Percentiles rank a stretch among this genome's conserved stretches.
Conservation (phyloP, 495 filamentous ascomycete species). For the Chaetomium cochliodes region DNA sequence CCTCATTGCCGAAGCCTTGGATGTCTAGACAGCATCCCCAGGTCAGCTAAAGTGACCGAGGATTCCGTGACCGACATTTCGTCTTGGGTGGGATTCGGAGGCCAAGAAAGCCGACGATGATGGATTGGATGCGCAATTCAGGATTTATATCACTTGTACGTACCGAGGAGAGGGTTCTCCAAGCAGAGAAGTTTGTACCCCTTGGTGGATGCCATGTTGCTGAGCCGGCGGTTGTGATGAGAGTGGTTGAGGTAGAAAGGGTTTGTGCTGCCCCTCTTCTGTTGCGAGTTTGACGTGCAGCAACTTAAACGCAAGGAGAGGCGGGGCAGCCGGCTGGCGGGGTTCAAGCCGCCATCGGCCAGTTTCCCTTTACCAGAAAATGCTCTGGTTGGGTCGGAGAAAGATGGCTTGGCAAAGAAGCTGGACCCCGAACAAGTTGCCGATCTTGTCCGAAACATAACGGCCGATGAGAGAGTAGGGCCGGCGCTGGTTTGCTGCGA, state of each 20-base stretch:
- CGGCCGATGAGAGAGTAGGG: not conserved
- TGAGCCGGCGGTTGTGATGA: slow-evolving; percentile 21
- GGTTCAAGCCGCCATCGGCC: slow-evolving; percentile 30
- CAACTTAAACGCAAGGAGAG: slow-evolving; percentile 19
- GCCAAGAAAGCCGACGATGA: not conserved
- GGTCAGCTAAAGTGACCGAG: not conserved
- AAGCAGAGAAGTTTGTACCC: slow-evolving; percentile 84
- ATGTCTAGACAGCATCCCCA: slow-evolving; percentile 62
- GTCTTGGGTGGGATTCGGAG: not conserved
- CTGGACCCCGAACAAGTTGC: slow-evolving; percentile 13
- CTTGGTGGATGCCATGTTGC: slow-evolving; percentile 66
- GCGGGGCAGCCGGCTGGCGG: slow-evolving; percentile 28
- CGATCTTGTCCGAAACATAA: slow-evolving; percentile 27
- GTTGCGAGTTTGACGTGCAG: not conserved
- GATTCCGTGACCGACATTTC: slow-evolving; percentile 6
- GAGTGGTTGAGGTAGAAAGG: slow-evolving; percentile 22
- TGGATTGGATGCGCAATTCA: slow-evolving; percentile 18
- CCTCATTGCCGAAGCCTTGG: slow-evolving; percentile 77
- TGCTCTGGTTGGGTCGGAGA: slow-evolving; percentile 6
- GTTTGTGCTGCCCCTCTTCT: slow-evolving; percentile 27
- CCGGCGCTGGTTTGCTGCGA: not conserved
- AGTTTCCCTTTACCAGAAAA: slow-evolving; percentile 11
- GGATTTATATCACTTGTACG: slow-evolving; percentile 32
- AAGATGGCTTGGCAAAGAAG: slow-evolving; percentile 25
- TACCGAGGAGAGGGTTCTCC: slow-evolving; percentile 95